Percentiles rank a stretch among this genome's conserved stretches.
phyloP scores from a whole-genome alignment of 2,329 filamentous ascomycete genomes.

The Ophiocordyceps australis region DNA sequence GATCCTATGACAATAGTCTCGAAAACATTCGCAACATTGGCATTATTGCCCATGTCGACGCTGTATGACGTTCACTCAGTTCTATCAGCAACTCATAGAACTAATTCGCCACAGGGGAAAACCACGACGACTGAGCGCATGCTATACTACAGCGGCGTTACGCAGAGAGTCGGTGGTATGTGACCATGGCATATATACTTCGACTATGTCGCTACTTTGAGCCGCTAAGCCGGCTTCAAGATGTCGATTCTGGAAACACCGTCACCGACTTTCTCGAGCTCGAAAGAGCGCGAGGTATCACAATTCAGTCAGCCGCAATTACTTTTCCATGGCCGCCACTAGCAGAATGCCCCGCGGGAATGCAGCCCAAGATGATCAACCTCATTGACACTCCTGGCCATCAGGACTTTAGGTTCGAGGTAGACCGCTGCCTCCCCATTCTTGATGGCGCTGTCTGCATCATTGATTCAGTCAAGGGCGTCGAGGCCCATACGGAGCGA shows the following conservation, averaged over 20 bases:
- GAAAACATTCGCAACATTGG: conserved; percentile 76
- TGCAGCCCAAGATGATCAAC: conserved; percentile 53
- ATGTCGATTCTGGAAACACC: conserved; percentile 92
- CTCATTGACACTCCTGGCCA: conserved; percentile 94
- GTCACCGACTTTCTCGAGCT: conserved; percentile 93
- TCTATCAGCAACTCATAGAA: background rate
- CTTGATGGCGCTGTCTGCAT: conserved; percentile 87
- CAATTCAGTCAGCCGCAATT: conserved; percentile 92
- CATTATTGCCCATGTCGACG: conserved; percentile 97
- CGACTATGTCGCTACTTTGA: too few species aligned
- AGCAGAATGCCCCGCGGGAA: conserved; percentile 18
- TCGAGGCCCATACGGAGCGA: conserved; percentile 92
- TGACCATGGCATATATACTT: conserved; percentile 1
- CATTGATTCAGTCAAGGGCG: conserved; percentile 78
- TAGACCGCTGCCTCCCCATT: conserved; percentile 74
- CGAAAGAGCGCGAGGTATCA: conserved; percentile 83
- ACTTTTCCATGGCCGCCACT: conserved; percentile 80
- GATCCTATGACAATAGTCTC: conserved; percentile 9
- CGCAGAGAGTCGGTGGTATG: conserved; percentile 60
- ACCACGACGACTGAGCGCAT: conserved; percentile 98
- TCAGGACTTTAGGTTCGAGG: conserved; percentile 94
- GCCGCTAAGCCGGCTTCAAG: conserved; percentile 16
- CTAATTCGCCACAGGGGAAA: conserved; percentile 44
- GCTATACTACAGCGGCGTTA: conserved; percentile 91
- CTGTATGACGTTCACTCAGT: conserved; percentile 28